A percentile compares a stretch with the other conserved stretches of the same genome.
These are phyloP conservation scores for Pythium myriotylum DNA, from an alignment of 352 stramenopile genomes.

Conservation along the genomic window DNA sequence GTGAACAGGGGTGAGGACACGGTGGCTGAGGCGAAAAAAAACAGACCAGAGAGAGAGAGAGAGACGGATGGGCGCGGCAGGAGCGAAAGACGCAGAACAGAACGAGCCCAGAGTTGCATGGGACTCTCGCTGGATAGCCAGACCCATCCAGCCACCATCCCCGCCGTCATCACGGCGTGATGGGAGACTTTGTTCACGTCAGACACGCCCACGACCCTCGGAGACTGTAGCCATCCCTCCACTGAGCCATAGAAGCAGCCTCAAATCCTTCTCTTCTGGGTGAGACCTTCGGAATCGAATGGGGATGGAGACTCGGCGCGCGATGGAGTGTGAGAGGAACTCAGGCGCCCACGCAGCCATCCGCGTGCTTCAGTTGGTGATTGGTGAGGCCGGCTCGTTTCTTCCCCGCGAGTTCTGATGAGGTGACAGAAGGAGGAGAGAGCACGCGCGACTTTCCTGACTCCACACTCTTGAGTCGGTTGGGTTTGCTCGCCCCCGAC, in stretches of 20 bases:
- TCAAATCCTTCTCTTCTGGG: too few relatives aligned
- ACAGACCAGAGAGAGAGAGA: neutral
- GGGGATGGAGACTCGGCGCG: too few relatives aligned
- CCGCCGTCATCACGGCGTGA: too few relatives aligned
- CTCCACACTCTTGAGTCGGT: too few relatives aligned
- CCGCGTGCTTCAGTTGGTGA: slow-evolving; percentile 17
- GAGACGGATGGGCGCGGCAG: too few relatives aligned
- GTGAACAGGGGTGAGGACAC: slow-evolving; percentile 1
- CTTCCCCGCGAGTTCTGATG: neutral
- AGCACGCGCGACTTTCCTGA: too few relatives aligned
- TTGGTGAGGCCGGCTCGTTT: slow-evolving; percentile 3
- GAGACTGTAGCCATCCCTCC: slow-evolving; percentile 8
- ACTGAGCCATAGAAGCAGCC: neutral
- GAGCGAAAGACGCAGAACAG: slow-evolving; percentile 6
- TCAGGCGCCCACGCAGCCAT: slow-evolving; percentile 13
- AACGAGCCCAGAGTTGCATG: too few relatives aligned
- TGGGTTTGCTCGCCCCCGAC: too few relatives aligned
- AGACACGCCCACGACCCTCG: neutral
- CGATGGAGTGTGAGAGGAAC: too few relatives aligned
- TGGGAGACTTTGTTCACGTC: neutral
- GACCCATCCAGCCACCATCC: slow-evolving; percentile 2
- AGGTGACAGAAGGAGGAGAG: slow-evolving; percentile 11
- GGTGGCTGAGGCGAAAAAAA: neutral
- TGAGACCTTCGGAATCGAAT: too few relatives aligned
- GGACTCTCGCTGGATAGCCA: too few relatives aligned